These are phyloP conservation scores for Jaenimonas drosophilae DNA, from an alignment of 208 protist species.

Conservation along the genomic window DNA sequence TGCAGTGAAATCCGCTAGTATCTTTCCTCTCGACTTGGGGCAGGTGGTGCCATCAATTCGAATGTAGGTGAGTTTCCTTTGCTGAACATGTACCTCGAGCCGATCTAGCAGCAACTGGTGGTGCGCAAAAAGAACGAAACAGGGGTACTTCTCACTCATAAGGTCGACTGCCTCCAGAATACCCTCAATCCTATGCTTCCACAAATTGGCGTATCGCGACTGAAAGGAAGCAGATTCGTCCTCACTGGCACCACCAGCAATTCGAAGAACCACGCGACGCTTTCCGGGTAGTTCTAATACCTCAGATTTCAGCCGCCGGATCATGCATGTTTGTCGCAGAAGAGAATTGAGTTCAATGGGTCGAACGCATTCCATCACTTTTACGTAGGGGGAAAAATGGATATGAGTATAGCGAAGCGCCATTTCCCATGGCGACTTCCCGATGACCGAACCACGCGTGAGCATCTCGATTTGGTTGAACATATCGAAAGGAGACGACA, in stretches of 20 bases:
- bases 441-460: conserved; percentile 39
- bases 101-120: conserved; percentile 55
- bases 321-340: conserved; percentile 35
- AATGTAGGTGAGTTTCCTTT: conserved; percentile 17
- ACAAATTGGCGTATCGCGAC: conserved; percentile 38
- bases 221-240: conserved; percentile 22
- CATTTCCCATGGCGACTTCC: conserved; percentile 47
- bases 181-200: conserved; percentile 38
- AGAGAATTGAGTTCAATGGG: conserved; percentile 33
- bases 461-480: conserved; percentile 71
- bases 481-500: conserved; percentile 58
- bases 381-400: conserved; percentile 39
- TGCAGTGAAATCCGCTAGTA: conserved; percentile 30
- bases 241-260: conserved; percentile 11
- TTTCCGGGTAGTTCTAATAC: conserved; percentile 70
- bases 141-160: conserved; percentile 34
- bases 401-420: conserved; percentile 56
- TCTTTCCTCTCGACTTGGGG: conserved; percentile 13
- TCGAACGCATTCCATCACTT: conserved; percentile 26
- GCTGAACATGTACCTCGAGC: conserved; percentile 15
- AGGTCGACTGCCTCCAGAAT: conserved; percentile 55
- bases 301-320: conserved; percentile 60
- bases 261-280: conserved; percentile 42
- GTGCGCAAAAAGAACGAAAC: conserved; percentile 69
- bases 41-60: conserved; percentile 56